These are phyloP conservation scores for Nissolia schottii DNA, from an alignment of 306 rosid species.

Conservation along the genomic window DNA sequence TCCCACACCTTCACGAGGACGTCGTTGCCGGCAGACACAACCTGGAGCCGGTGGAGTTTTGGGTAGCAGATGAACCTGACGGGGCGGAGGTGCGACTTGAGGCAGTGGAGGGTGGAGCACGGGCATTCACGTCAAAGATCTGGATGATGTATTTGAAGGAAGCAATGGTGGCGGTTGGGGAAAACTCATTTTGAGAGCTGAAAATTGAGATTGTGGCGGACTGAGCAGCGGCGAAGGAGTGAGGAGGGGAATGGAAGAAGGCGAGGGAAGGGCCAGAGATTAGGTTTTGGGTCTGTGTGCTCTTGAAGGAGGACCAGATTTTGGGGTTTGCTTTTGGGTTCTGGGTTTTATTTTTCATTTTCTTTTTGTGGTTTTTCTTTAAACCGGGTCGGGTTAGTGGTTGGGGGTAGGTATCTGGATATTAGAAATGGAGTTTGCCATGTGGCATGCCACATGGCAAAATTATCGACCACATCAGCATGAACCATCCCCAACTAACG, in stretches of 20 bases:
- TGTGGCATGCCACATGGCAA: no score
- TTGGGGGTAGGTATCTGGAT: no score
- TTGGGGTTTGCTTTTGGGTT: slow-evolving; percentile 50
- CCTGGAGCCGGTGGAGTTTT: slow-evolving; percentile 58
- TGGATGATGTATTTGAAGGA: slow-evolving; percentile 64
- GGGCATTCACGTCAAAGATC: slow-evolving; percentile 52
- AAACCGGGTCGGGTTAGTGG: no score
- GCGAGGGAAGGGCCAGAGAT: slow-evolving; percentile 56
- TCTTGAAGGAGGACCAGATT: slow-evolving; percentile 92
- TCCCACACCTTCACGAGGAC: slow-evolving; percentile 81
- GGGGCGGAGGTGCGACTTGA: slow-evolving; percentile 69
- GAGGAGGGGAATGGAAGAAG: slow-evolving; percentile 56
- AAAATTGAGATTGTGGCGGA: slow-evolving; percentile 60
- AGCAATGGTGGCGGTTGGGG: slow-evolving; percentile 48
- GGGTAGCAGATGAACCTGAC: slow-evolving; percentile 73
- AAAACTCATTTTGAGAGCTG: slow-evolving; percentile 42
- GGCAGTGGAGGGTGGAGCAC: slow-evolving; percentile 58
- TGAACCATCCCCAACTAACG: no score
- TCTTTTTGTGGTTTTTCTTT: no score
- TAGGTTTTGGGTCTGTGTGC: slow-evolving; percentile 52
- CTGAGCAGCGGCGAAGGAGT: slow-evolving; percentile 62
- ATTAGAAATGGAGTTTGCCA: no score
- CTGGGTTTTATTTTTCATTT: no score
- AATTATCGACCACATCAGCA: no score
- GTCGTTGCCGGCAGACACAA: slow-evolving; percentile 89